Base-by-base conservation (phyloP, 306 rosid species). In the Gastrolobium bilobum region DNA sequence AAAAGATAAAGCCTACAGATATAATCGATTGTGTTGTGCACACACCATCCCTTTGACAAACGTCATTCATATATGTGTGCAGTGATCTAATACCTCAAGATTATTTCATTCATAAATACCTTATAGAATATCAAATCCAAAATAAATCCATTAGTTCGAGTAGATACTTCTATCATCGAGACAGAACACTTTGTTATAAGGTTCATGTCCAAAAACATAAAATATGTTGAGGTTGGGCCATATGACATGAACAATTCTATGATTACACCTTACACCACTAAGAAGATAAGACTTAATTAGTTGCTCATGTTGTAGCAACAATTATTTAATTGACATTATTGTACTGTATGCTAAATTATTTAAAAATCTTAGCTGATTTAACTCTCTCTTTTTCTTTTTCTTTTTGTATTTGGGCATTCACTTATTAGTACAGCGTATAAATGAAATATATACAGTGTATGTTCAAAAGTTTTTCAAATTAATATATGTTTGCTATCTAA, bases 241-340 rank as follows among this genome's bases (percentile, higher is more conserved):
- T 20, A 20, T 20, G 26, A 1, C 26, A 20, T 20, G 26, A 20
- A 38, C 0, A 39, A 15, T 64, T 38, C 2, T 14, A n/a, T 63
- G 9, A 34, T 20, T 20, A 20, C 26, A 20, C 26, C 0, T 33
- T 60, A 60, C 30, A 5, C 10, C 11, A 37, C 30, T n/a, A 37
- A 35, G 20, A 26, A 65, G 14, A 71, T 35, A 40, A 60, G 37
- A 60, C 31, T 47, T 48, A 5, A 26, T 56, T 65, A 48, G 33
- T 10, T 51, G 26, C 0, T 64, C 11, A 8, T 13, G 65, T 29
- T 0, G 34, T 30, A 54, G 1, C 68, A 54, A 31, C 35, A n/a
- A n/a, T 67, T 77, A 15, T 66, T 54, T 67, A 14, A 30, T 77
- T 42, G 38, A 54, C 68, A 42, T 66, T 54, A 66, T 54, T 66